Conservation (phyloP, 768 basidiomycete genomes). For the Xerocomellus dryophilus region DNA sequence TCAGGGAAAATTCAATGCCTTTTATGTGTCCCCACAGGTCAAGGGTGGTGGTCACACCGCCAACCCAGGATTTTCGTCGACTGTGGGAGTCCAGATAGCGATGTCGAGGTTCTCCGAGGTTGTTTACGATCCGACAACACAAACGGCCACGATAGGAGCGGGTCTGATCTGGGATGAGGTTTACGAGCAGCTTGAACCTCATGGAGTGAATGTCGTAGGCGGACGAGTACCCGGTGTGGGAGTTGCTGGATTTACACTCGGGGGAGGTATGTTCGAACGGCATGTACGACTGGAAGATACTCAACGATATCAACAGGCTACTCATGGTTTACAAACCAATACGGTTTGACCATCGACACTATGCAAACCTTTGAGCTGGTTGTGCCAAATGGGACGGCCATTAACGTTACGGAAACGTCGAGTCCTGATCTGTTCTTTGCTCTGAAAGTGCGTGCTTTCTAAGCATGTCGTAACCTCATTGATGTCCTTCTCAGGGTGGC, state of each 20-base stretch:
- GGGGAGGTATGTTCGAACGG: constrained; percentile 42
- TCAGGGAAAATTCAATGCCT: not conserved
- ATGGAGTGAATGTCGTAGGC: constrained; percentile 54
- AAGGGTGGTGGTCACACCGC: constrained; percentile 59
- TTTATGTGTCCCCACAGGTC: constrained; percentile 35
- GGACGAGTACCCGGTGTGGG: constrained; percentile 54
- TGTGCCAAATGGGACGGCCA: constrained; percentile 40
- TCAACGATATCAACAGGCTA: constrained; percentile 8
- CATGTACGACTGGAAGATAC: not conserved
- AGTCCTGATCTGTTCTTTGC: constrained; percentile 43
- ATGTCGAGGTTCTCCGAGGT: constrained; percentile 47
- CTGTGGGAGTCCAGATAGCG: constrained; percentile 53
- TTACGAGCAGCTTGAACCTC: constrained; percentile 47
- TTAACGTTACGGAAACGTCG: constrained; percentile 31
- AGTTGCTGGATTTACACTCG: constrained; percentile 54
- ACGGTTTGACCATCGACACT: constrained; percentile 57
- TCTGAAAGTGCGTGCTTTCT: constrained; percentile 34
- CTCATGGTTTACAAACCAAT: constrained; percentile 55
- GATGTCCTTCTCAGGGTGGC: constrained; percentile 45
- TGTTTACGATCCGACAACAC: constrained; percentile 36
- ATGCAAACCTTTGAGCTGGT: constrained; percentile 56
- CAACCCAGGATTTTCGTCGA: constrained; percentile 59
- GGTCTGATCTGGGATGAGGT: constrained; percentile 64
- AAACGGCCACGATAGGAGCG: constrained; percentile 40
- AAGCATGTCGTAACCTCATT: not conserved